Evolutionary conservation across 352 stramenopile species (phyloP).

Genomic region (Globisporangium canariense): DNA sequence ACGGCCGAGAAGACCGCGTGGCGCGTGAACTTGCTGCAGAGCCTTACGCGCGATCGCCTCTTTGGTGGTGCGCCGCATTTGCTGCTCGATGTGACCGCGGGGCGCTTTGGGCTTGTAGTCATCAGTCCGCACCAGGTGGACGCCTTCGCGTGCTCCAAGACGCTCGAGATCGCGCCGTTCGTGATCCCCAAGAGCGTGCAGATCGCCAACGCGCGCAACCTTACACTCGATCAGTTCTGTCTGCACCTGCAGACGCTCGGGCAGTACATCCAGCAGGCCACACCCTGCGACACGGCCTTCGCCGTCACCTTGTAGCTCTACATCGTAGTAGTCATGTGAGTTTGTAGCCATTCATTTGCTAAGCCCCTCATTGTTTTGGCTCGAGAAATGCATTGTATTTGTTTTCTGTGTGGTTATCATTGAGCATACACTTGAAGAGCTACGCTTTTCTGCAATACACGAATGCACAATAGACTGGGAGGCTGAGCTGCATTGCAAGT

Average conservation of each 20-base stretch:
- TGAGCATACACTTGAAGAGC: neutral
- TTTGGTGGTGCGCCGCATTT: constrained; percentile 44
- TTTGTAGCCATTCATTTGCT: neutral
- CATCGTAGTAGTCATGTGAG: neutral
- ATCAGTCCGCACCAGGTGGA: constrained; percentile 58
- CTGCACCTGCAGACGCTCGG: constrained; percentile 49
- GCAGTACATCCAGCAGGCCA: constrained; percentile 52
- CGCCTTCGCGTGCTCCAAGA: constrained; percentile 45
- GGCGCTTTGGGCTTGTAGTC: constrained; percentile 58
- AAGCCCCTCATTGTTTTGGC: neutral
- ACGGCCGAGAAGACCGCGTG: constrained; percentile 47
- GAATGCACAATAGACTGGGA: neutral
- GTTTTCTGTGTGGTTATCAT: constrained; percentile 1
- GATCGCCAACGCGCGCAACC: constrained; percentile 42
- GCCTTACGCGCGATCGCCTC: constrained; percentile 51
- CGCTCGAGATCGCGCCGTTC: constrained; percentile 53
- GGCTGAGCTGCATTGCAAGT: neutral
- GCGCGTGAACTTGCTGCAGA: constrained; percentile 51
- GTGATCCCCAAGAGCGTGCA: constrained; percentile 58
- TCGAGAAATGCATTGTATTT: neutral
- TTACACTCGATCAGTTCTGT: constrained; percentile 52
- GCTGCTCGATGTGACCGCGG: constrained; percentile 30
- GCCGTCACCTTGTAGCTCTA: constrained; percentile 42
- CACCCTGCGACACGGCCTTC: constrained; percentile 51
- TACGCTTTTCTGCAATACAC: neutral